Percentiles rank a stretch among this genome's conserved stretches.
phyloP scores from a whole-genome alignment of 1,284 basidiomycete genomes.

The Coniferiporia sulphurascens region DNA sequence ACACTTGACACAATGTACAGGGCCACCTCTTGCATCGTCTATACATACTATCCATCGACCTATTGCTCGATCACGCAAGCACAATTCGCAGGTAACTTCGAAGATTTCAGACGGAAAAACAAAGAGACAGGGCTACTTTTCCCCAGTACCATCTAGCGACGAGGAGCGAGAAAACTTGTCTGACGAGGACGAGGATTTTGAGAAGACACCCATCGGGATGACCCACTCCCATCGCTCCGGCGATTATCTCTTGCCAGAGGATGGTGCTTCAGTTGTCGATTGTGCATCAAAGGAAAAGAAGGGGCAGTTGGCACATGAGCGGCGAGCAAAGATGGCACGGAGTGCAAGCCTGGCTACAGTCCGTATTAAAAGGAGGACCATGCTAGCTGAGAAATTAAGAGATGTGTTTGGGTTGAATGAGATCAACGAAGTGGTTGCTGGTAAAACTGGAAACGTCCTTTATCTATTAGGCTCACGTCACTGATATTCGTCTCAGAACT shows the following conservation, averaged over 20 bases:
- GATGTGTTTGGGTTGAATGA: constrained; percentile 80
- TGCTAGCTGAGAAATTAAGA: constrained; percentile 76
- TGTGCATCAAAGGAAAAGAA: not conserved
- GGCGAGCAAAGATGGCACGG: constrained; percentile 30
- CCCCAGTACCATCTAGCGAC: constrained; percentile 26
- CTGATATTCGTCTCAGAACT: constrained; percentile 51
- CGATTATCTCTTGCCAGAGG: constrained; percentile 6
- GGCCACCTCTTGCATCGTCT: constrained; percentile 25
- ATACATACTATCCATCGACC: constrained; percentile 35
- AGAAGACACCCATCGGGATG: constrained; percentile 42
- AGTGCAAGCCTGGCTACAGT: constrained; percentile 68
- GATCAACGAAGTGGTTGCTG: constrained; percentile 79
- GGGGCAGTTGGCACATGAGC: constrained; percentile 14
- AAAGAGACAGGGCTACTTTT: constrained; percentile 19
- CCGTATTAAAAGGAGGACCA: constrained; percentile 60
- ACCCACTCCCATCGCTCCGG: constrained; percentile 25
- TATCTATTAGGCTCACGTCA: constrained; percentile 1
- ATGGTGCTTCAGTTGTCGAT: not conserved
- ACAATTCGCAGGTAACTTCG: constrained; percentile 7
- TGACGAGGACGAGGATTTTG: constrained; percentile 52
- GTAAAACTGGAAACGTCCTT: constrained; percentile 35
- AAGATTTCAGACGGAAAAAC: not conserved
- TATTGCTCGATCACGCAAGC: constrained; percentile 25
- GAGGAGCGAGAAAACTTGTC: constrained; percentile 31
- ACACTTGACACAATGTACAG: constrained; percentile 21